Evolutionary conservation across 805 yeast species (phyloP), one percentile per base, ranked within the genome.

Genomic region (Cyberlindnera nakhonratchasimensis): DNA sequence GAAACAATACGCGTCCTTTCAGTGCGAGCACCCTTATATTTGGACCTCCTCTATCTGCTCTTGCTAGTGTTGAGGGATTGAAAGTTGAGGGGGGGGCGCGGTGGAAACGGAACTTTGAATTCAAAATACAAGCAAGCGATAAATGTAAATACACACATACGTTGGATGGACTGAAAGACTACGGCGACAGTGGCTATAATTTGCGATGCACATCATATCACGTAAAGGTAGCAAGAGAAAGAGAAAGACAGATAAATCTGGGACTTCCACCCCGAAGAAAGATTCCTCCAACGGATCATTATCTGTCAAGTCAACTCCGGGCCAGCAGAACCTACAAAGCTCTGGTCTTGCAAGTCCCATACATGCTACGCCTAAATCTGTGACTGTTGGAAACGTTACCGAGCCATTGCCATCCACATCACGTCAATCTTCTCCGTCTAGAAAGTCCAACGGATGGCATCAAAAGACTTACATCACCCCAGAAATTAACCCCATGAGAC

Each of bases 391-490:
- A 5, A 37, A 37, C 22, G 11, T 4, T 24, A 37, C 34, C 13
- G 40, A 37, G 13, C 40, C 40, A 6, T 5, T 28, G 5, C 21
- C 14, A 12, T n/a, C 39, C 7, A 13, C 6, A 4, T 37, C 40
- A 20, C 14, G 34, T 19, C 10, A 14, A 4, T 28, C 40, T 5
- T 37, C 40, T 3, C 40, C 40, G 5, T 34, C 37, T 8, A 17
- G 23, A 16, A 34, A 11, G 29, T 11, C 13, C 19, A 10, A 16
- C 6, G 18, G 20, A 18, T 17, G 30, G 36, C 33, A 23, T 22
- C 33, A 31, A 13, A 38, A 34, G 32, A 43, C 47, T 2, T 37
- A 39, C 33, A 21, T 43, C 36, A 43, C 47, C 5, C 47, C 47
- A 24, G 47, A 43, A n/a, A 39, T 43, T 24, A 43, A 21, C 34